Evolutionary conservation across 257 asterid genomes (phyloP).

Genomic region (Linaria vulgaris): DNA sequence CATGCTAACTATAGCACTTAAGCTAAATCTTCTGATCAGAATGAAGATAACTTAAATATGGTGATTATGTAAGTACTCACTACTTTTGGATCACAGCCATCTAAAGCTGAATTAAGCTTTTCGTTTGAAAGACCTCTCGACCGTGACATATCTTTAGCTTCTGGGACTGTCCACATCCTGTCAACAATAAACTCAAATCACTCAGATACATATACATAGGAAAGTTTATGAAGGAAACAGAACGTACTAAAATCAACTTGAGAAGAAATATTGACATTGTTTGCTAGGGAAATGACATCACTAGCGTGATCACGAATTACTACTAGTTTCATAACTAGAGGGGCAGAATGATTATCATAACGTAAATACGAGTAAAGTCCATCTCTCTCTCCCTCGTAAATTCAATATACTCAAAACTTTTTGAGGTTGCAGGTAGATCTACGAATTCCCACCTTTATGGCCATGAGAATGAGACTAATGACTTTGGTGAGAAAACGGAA

Average conservation of each 20-base stretch:
- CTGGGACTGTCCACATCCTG: conserved; percentile 95
- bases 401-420: not conserved
- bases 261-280: not conserved
- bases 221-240: conserved; percentile 6
- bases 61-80: conserved; percentile 46
- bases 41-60: not conserved
- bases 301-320: not conserved
- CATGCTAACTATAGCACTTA: conserved; percentile 9
- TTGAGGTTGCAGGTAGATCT: conserved; percentile 4
- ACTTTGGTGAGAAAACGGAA: not conserved
- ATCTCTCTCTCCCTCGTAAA: not conserved
- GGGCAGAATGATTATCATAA: not conserved
- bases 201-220: conserved; percentile 1
- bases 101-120: conserved; percentile 59
- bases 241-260: not conserved
- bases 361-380: not conserved
- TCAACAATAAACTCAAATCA: conserved; percentile 24
- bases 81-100: conserved; percentile 49
- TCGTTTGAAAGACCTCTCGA: conserved; percentile 36
- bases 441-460: not conserved
- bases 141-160: conserved; percentile 55
- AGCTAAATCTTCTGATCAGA: conserved; percentile 9
- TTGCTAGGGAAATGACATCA: conserved; percentile 3
- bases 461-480: not conserved
- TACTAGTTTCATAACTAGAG: not conserved